Conservation (phyloP, 1,284 basidiomycete species). For the Leucoagaricus sp. region DNA sequence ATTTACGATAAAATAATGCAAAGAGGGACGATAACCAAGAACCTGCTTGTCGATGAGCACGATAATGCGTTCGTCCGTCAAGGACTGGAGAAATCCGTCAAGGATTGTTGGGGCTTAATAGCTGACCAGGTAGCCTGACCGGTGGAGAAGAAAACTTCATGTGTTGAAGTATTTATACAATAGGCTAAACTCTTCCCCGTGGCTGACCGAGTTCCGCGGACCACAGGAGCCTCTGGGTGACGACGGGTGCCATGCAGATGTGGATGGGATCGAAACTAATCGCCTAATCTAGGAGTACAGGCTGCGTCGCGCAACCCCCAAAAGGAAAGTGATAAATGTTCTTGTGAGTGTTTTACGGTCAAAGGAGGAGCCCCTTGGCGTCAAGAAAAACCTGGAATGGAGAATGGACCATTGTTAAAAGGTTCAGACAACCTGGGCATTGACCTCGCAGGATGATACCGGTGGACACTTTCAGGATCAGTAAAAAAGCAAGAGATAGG, state of each 20-base stretch:
- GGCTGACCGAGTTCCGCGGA: background rate
- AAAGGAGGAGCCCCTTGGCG: no score
- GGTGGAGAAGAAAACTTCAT: background rate
- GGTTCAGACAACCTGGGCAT: no score
- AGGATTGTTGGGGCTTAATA: background rate
- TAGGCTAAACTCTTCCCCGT: background rate
- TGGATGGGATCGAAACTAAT: background rate
- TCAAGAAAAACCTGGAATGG: no score
- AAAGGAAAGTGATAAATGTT: no score
- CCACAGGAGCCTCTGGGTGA: background rate
- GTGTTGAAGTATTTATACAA: background rate
- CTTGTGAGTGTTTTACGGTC: no score
- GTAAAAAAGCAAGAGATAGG: no score
- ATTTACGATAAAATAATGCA: background rate
- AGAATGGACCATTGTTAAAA: no score
- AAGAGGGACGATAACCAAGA: background rate
- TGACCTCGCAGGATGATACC: no score
- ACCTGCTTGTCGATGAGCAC: slow-evolving; percentile 3
- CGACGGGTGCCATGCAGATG: background rate
- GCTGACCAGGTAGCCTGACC: slow-evolving; percentile 11
- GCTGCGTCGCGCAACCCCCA: no score
- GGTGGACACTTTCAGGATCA: no score
- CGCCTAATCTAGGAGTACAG: no score
- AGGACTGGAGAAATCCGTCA: slow-evolving; percentile 13
- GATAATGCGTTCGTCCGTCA: background rate